Base-by-base conservation (phyloP, 2,329 filamentous ascomycete species). In the Beauveria brongniartii region DNA sequence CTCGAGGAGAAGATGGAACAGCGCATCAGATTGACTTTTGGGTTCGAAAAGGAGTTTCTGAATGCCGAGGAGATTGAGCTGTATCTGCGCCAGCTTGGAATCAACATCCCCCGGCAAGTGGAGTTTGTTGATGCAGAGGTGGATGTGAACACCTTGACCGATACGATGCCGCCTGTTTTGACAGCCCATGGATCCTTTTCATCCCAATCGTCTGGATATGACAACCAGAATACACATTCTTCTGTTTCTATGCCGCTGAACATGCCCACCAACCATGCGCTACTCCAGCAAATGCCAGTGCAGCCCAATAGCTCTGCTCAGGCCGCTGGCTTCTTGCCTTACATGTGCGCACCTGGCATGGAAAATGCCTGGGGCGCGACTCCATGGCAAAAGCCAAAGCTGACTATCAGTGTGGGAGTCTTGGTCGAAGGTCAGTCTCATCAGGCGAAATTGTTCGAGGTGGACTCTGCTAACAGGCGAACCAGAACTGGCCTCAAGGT, bases 51-150 rank as follows among this genome's bases (percentile, higher is more conserved):
- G 5, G 83, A 90, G 55, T 94, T 90, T 78, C 90, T 89, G 66
- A 90, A 94, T 68, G 76, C 85, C 0, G 82, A 90, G 62, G 91
- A 94, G 70, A 86, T 92, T 0, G 88, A 94, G 71, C 79, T 82
- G 14, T 94, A 92, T 69, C 75, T 95, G 3, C 80, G 80, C 46
- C 78, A 82, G 55, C 81, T 82, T 34, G 86, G 86, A 5, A 82
- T 91, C 34, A 70, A 77, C 51, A 84, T 92, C 56, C 82, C 87
- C 10, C 79, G 82, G 0, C 75, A 78, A 10, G 78, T 81, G 10
- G 85, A 88, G 20, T 85, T 82, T 59, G 77, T 88, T 1, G 80
- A 82, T 53, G 81, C 82, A 9, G 80, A 88, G 54, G 72, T 89
- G 24, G 78, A 82, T 52, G 66, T 76, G 0, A 67, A 68, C 3